A percentile compares a stretch with the other conserved stretches of the same genome.
Evolutionary conservation across 441 rosid genomes (phyloP).

Genomic region (Populus hybrid): DNA sequence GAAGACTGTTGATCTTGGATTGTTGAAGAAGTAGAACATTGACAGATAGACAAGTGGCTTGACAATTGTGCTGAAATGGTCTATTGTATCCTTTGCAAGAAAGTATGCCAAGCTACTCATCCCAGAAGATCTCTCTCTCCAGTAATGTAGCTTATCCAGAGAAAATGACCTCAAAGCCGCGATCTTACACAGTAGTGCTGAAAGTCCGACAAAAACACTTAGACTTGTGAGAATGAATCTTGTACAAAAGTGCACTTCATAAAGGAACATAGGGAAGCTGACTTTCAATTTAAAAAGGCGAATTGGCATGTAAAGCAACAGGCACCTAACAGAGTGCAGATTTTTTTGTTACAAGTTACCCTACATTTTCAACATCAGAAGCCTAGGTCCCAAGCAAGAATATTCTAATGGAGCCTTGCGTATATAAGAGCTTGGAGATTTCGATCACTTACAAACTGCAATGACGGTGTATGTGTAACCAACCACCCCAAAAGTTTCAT

Average conservation of each 20-base stretch:
- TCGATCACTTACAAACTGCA: slow-evolving; percentile 81
- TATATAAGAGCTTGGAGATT: neutral
- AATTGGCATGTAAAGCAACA: neutral
- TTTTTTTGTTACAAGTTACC: neutral
- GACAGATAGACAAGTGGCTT: slow-evolving; percentile 90
- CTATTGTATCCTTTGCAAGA: slow-evolving; percentile 86
- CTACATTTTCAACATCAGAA: neutral
- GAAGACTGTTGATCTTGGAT: slow-evolving; percentile 70
- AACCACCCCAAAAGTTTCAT: slow-evolving; percentile 82
- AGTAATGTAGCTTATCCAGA: too few species aligned
- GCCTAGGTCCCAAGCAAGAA: neutral
- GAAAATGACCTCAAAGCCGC: too few species aligned
- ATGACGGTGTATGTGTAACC: slow-evolving; percentile 97
- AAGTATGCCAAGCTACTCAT: slow-evolving; percentile 95
- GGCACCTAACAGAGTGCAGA: neutral
- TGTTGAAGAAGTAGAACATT: slow-evolving; percentile 98
- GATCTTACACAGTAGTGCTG: slow-evolving; percentile 92
- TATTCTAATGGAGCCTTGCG: neutral
- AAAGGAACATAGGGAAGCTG: neutral
- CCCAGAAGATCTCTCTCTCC: slow-evolving; percentile 90
- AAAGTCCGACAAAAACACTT: slow-evolving; percentile 12
- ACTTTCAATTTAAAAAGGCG: neutral
- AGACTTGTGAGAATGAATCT: slow-evolving; percentile 8
- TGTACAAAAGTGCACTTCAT: neutral
- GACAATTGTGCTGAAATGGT: slow-evolving; percentile 84